These are phyloP conservation scores for Claviceps cyperi DNA, from an alignment of 2,329 filamentous ascomycete genomes.

Conservation along the genomic window DNA sequence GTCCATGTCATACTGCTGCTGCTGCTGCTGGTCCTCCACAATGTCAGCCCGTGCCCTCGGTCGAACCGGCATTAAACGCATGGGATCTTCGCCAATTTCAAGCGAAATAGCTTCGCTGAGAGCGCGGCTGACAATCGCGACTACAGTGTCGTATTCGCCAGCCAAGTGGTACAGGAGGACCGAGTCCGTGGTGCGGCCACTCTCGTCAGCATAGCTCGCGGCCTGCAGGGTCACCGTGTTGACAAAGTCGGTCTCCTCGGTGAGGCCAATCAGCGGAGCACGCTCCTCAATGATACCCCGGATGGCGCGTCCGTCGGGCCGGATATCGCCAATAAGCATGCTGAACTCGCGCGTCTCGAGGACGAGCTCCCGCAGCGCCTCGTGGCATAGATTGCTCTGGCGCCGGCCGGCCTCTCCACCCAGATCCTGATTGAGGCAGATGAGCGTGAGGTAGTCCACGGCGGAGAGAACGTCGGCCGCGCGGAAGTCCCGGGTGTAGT, in stretches of 20 bases:
- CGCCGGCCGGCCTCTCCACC: slow-evolving; percentile 58
- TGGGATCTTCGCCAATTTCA: slow-evolving; percentile 68
- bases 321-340: slow-evolving; percentile 81
- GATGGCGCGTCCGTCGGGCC: slow-evolving; percentile 70
- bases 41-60: slow-evolving; percentile 37
- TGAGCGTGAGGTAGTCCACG: slow-evolving; percentile 81
- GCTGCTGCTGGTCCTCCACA: slow-evolving; percentile 20
- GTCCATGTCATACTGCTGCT: slow-evolving; percentile 21
- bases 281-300: slow-evolving; percentile 79
- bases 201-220: slow-evolving; percentile 84
- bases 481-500: slow-evolving; percentile 93
- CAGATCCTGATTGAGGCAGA: slow-evolving; percentile 82
- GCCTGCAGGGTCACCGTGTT: slow-evolving; percentile 87
- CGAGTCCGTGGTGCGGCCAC: slow-evolving; percentile 82
- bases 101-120: slow-evolving; percentile 80
- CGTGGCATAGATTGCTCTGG: slow-evolving; percentile 74
- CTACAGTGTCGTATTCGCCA: slow-evolving; percentile 89
- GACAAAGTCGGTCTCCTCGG: slow-evolving; percentile 71
- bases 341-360: slow-evolving; percentile 96
- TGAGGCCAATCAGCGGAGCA: slow-evolving; percentile 64
- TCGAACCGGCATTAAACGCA: slow-evolving; percentile 67
- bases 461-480: slow-evolving; percentile 79
- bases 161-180: slow-evolving; percentile 90
- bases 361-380: slow-evolving; percentile 83
- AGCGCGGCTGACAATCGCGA: slow-evolving; percentile 75